Conservation (phyloP, 352 stramenopile genomes). For the Phytopythium ostracodes region DNA sequence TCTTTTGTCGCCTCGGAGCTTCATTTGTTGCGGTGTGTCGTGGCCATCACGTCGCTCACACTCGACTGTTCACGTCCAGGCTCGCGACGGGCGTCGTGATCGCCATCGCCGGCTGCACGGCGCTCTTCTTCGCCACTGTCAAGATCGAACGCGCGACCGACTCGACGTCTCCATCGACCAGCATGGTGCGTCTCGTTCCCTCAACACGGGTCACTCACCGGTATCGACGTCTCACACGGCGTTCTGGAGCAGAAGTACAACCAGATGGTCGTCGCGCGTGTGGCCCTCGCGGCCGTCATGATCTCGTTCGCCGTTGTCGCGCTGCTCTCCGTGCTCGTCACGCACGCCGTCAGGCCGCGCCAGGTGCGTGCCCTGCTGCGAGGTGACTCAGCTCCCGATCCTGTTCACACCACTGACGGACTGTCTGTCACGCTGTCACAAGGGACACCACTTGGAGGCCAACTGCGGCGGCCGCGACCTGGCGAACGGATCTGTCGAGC, state of each 20-base stretch:
- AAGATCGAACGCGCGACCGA: conserved; percentile 16
- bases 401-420: neutral
- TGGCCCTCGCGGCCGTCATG: conserved; percentile 26
- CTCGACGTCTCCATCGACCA: conserved; percentile 3
- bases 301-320: conserved; percentile 34
- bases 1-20: neutral
- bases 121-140: conserved; percentile 37
- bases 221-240: neutral
- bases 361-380: conserved; percentile 19
- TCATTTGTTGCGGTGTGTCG: too few species aligned
- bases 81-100: conserved; percentile 19
- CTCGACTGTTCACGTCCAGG: conserved; percentile 6
- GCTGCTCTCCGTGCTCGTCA: conserved; percentile 29
- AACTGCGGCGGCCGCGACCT: neutral
- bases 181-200: neutral
- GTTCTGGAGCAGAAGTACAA: conserved; percentile 26
- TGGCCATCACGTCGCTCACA: neutral
- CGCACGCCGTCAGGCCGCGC: conserved; percentile 24
- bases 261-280: conserved; percentile 26
- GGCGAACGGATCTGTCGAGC: neutral
- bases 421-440: too few species aligned
- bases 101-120: conserved; percentile 18
- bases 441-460: conserved; percentile 2
- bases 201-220: neutral
- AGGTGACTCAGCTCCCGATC: neutral